Conservation (phyloP, 768 basidiomycete species). For the Trametes cinnabarina region DNA sequence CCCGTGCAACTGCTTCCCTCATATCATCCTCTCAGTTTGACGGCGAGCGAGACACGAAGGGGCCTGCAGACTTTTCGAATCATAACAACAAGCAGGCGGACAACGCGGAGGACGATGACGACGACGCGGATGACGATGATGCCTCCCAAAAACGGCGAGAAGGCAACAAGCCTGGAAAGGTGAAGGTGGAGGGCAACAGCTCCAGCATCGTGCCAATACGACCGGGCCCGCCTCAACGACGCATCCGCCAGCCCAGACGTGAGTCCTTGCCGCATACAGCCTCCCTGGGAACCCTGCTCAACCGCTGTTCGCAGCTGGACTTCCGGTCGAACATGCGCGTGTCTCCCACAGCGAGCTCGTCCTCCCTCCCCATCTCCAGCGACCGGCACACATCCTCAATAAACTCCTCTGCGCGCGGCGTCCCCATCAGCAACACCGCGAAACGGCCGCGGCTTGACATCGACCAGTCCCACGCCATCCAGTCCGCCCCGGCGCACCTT, state of each 20-base stretch:
- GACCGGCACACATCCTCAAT: constrained; percentile 25
- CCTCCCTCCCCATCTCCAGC: constrained; percentile 28
- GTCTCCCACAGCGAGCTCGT: constrained; percentile 15
- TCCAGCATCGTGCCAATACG: constrained; percentile 23
- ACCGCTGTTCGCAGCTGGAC: constrained; percentile 21
- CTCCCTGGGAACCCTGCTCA: too few species aligned
- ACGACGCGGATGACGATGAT: constrained; percentile 35
- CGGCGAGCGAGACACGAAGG: constrained; percentile 49
- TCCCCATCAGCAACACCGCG: constrained; percentile 19
- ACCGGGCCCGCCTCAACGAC: constrained; percentile 11
- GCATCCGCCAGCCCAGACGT: constrained; percentile 17
- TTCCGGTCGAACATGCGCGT: constrained; percentile 23
- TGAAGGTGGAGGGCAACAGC: constrained; percentile 18
- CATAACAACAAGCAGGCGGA: constrained; percentile 32
- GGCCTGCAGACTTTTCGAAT: constrained; percentile 48
- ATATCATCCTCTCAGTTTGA: constrained; percentile 43
- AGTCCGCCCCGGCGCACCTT: constrained; percentile 17
- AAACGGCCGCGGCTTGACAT: constrained; percentile 23
- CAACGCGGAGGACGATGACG: constrained; percentile 38
- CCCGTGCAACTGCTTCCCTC: not conserved
- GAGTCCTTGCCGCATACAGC: too few species aligned
- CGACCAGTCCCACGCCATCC: constrained; percentile 15
- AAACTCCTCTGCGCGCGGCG: constrained; percentile 17
- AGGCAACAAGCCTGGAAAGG: constrained; percentile 14
- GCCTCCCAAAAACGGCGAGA: constrained; percentile 18